phyloP scores from a whole-genome alignment of 2,329 filamentous ascomycete genomes.

The Coniochaeta hoffmannii region DNA sequence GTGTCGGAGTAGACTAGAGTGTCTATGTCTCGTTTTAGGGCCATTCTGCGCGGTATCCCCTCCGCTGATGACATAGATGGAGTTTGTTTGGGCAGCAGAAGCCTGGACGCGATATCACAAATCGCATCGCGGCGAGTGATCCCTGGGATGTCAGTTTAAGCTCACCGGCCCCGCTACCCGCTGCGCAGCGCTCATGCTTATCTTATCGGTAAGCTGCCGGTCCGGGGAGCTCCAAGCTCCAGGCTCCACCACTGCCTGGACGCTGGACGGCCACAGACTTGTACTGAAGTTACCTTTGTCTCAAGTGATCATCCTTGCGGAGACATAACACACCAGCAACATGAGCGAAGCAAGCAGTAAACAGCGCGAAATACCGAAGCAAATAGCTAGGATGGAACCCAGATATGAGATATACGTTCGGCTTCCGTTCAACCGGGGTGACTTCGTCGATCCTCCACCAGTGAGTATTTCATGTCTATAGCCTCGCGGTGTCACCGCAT shows the following conservation, averaged over 20 bases:
- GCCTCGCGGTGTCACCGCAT: background rate
- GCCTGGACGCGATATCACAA: background rate
- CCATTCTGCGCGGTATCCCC: background rate
- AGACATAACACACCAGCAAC: background rate
- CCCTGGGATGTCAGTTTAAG: background rate
- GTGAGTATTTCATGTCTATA: constrained; percentile 39
- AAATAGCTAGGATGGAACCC: constrained; percentile 30
- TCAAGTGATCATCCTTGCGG: background rate
- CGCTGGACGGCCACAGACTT: no score
- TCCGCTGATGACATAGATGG: background rate
- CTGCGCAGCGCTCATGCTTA: background rate
- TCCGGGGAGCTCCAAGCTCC: background rate
- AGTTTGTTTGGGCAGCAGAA: background rate
- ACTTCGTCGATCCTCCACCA: constrained; percentile 84
- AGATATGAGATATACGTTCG: constrained; percentile 74
- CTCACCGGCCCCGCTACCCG: background rate
- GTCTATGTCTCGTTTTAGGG: background rate
- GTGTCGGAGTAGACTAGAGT: background rate
- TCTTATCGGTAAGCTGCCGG: background rate
- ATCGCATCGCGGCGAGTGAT: background rate
- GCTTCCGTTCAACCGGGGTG: constrained; percentile 78
- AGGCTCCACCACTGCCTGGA: background rate
- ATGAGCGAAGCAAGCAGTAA: background rate
- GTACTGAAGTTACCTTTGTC: background rate
- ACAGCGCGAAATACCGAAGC: background rate